A percentile compares a stretch with the other conserved stretches of the same genome.
phyloP scores from a whole-genome alignment of 805 yeast genomes.

The Clavispora vitiphila region DNA sequence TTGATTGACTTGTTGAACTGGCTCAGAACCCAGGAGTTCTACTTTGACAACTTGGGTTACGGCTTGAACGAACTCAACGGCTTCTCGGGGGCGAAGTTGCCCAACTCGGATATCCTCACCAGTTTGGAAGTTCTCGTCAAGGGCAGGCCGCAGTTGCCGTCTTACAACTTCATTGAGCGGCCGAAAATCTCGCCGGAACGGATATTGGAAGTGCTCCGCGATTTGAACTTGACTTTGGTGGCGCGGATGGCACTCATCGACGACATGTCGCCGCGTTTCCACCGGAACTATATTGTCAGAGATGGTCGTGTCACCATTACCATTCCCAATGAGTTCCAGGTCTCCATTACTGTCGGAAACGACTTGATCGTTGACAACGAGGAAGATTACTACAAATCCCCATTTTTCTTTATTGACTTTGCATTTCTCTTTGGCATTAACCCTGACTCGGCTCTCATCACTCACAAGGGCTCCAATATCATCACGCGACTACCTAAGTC shows the following conservation, averaged over 20 bases:
- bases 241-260: slow-evolving; percentile 67
- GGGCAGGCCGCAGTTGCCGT: slow-evolving; percentile 72
- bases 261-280: slow-evolving; percentile 61
- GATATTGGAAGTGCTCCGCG: slow-evolving; percentile 56
- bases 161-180: slow-evolving; percentile 51
- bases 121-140: slow-evolving; percentile 77
- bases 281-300: slow-evolving; percentile 51
- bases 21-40: slow-evolving; percentile 74
- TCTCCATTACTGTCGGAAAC: slow-evolving; percentile 65
- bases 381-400: slow-evolving; percentile 44
- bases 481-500: slow-evolving; percentile 27
- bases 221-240: slow-evolving; percentile 68
- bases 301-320: slow-evolving; percentile 74
- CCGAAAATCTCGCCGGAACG: slow-evolving; percentile 48
- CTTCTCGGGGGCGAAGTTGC: slow-evolving; percentile 84
- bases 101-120: slow-evolving; percentile 85
- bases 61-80: slow-evolving; percentile 65
- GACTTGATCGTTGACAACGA: slow-evolving; percentile 44
- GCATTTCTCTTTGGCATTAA: slow-evolving; percentile 52
- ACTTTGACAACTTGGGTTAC: slow-evolving; percentile 55
- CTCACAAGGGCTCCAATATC: slow-evolving; percentile 22
- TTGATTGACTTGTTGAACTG: slow-evolving; percentile 85
- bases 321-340: slow-evolving; percentile 59
- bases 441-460: slow-evolving; percentile 29
- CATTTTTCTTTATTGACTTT: slow-evolving; percentile 76